Evolutionary conservation across 1,139 yeast genomes (phyloP).

Genomic region (Fermentozyma sake): DNA sequence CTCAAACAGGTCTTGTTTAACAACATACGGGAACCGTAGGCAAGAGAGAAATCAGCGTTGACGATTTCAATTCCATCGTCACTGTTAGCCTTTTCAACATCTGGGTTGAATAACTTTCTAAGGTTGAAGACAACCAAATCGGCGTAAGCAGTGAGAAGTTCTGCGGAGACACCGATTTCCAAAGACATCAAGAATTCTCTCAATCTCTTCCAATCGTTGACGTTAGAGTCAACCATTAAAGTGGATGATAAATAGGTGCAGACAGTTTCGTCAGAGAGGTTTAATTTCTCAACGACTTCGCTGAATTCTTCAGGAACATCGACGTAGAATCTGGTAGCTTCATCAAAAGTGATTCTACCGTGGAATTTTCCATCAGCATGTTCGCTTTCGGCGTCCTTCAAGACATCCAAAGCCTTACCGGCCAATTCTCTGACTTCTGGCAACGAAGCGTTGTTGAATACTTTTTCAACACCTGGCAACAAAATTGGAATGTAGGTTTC

Average conservation of each 20-base stretch:
- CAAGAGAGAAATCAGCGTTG: slow-evolving; percentile 90
- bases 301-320: slow-evolving; percentile 27
- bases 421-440: slow-evolving; percentile 98
- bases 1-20: slow-evolving; percentile 86
- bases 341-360: slow-evolving; percentile 60
- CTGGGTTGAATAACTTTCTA: slow-evolving; percentile 64
- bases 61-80: slow-evolving; percentile 73
- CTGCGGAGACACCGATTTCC: slow-evolving; percentile 26
- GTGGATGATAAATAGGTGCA: slow-evolving; percentile 51
- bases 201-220: slow-evolving; percentile 84
- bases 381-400: slow-evolving; percentile 75
- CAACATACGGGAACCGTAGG: slow-evolving; percentile 96
- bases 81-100: slow-evolving; percentile 45
- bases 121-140: slow-evolving; percentile 48
- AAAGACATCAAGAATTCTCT: slow-evolving; percentile 51
- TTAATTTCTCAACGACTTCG: slow-evolving; percentile 18
- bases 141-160: slow-evolving; percentile 38
- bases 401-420: slow-evolving; percentile 72
- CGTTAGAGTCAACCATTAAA: slow-evolving; percentile 72
- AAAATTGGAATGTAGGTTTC: slow-evolving; percentile 81
- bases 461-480: slow-evolving; percentile 86
- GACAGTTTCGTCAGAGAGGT: slow-evolving; percentile 30
- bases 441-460: slow-evolving; percentile 82
- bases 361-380: slow-evolving; percentile 67
- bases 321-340: slow-evolving; percentile 46